phyloP scores from a whole-genome alignment of 192 early-diverging fungal species.

The Rhizophagus prolifer region DNA sequence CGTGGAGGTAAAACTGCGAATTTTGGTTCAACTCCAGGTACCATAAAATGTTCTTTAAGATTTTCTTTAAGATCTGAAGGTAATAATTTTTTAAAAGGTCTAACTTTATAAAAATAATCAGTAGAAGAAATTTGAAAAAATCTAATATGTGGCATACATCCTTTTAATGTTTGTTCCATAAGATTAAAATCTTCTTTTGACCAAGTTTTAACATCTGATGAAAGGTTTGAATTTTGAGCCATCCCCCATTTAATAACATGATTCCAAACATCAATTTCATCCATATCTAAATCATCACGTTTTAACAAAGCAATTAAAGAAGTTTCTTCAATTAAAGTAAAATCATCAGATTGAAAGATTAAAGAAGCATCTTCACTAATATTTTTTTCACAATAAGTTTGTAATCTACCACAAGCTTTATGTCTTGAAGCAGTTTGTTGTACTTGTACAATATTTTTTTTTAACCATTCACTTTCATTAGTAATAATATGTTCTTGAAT shows the following conservation, averaged over 20 bases:
- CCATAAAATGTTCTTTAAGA: background rate
- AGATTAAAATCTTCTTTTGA: background rate
- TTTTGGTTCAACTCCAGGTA: background rate
- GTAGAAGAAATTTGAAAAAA: constrained; percentile 1
- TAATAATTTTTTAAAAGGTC: constrained; percentile 13
- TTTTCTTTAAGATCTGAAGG: constrained; percentile 6
- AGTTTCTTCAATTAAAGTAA: constrained; percentile 3
- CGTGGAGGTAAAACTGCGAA: background rate
- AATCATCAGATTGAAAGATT: constrained; percentile 6
- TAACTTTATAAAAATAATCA: constrained; percentile 17
- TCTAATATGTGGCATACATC: constrained; percentile 2
- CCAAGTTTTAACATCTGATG: background rate
- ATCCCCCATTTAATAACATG: constrained; percentile 11
- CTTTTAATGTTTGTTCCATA: constrained; percentile 8
- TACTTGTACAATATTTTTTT: background rate
- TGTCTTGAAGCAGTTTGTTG: background rate
- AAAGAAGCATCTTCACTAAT: background rate
- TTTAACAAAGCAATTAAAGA: constrained; percentile 3
- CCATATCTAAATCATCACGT: background rate
- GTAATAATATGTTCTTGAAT: constrained; percentile 4
- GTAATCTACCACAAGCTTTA: background rate
- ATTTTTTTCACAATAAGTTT: background rate
- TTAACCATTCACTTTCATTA: background rate
- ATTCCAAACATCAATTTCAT: constrained; percentile 2
- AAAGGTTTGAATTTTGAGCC: background rate